A percentile compares a stretch with the other conserved stretches of the same genome.
phyloP scores from a whole-genome alignment of 352 stramenopile genomes.

The Blastocystis sp. region DNA sequence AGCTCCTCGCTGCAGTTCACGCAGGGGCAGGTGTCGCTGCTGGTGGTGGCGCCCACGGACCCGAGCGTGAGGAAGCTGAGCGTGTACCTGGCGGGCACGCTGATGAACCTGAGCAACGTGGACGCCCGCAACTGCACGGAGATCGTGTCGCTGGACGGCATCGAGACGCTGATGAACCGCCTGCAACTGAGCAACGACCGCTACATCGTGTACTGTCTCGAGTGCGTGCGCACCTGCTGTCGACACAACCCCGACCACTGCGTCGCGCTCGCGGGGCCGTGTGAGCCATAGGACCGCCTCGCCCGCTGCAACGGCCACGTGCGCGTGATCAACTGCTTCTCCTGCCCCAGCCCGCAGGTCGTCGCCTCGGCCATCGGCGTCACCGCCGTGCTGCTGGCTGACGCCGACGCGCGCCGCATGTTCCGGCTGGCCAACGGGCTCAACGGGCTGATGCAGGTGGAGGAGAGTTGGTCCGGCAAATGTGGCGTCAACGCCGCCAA shows the following conservation, averaged over 20 bases:
- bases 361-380: not conserved
- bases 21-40: not conserved
- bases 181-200: slow-evolving; percentile 43
- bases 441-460: slow-evolving; percentile 36
- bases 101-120: slow-evolving; percentile 50
- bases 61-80: slow-evolving; percentile 22
- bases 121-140: slow-evolving; percentile 12
- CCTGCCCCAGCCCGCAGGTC: not conserved
- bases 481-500: slow-evolving; percentile 20
- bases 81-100: slow-evolving; percentile 13
- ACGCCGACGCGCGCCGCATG: not conserved
- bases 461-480: not conserved
- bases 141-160: slow-evolving; percentile 8
- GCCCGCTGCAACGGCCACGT: slow-evolving; percentile 14
- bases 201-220: slow-evolving; percentile 18
- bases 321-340: slow-evolving; percentile 46
- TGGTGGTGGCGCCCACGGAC: not conserved
- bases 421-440: slow-evolving; percentile 38
- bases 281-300: not conserved
- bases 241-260: not conserved
- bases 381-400: not conserved
- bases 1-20: not conserved
- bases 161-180: slow-evolving; percentile 10
- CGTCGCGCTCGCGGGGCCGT: not conserved
- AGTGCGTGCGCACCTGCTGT: slow-evolving; percentile 29